Evolutionary conservation across 2,329 filamentous ascomycete species (phyloP).

Genomic region (Aphanoascus verrucosus): DNA sequence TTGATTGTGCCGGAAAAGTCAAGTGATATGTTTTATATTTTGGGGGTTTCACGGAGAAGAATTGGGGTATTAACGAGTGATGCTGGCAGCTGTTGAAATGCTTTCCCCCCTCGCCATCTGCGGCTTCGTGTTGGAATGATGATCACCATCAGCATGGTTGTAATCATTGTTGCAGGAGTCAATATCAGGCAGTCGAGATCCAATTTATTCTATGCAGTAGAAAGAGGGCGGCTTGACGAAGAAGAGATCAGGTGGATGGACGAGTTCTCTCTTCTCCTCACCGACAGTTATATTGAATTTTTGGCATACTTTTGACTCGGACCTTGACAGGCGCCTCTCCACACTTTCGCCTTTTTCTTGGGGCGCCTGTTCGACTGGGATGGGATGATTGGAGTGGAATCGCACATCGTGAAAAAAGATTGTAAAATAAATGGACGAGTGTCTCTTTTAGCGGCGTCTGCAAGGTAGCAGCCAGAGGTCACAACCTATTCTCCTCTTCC

Average conservation of each 20-base stretch:
- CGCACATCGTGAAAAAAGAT: neutral
- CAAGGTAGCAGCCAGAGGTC: slow-evolving; percentile 10
- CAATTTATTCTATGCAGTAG: neutral
- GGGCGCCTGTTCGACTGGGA: neutral
- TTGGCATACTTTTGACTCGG: neutral
- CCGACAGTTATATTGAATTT: neutral
- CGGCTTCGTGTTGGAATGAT: neutral
- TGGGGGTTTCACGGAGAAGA: neutral
- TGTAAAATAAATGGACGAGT: neutral
- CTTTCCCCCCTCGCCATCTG: neutral
- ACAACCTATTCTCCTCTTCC: neutral
- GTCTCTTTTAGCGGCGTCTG: slow-evolving; percentile 6
- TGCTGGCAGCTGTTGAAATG: neutral
- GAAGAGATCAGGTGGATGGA: neutral
- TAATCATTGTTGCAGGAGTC: neutral
- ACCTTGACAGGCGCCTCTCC: slow-evolving; percentile 1
- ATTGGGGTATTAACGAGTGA: neutral
- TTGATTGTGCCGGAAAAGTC: neutral
- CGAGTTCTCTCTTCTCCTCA: neutral
- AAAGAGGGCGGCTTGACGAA: neutral
- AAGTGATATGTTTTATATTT: neutral
- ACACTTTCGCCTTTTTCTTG: neutral
- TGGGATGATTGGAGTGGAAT: slow-evolving; percentile 1
- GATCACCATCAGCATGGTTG: neutral
- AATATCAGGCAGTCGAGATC: neutral